Evolutionary conservation across 2,329 filamentous ascomycete genomes (phyloP).

Genomic region (Westerdykella aurantiaca): DNA sequence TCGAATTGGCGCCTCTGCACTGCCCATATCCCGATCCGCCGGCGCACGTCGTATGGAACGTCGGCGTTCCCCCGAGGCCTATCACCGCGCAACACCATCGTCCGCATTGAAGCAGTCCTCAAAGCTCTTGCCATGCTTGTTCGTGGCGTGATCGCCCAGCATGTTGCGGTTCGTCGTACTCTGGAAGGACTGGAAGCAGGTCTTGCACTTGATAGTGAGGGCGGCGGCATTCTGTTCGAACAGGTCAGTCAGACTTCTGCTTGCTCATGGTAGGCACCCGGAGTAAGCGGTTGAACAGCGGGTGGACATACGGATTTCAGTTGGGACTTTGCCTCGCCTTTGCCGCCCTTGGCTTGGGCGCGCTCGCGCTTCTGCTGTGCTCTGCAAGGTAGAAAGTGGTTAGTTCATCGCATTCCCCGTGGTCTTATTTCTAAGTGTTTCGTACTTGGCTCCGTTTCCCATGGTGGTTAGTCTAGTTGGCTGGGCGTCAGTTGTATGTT

Average conservation of each 20-base stretch:
- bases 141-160: slow-evolving; percentile 64
- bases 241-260: neutral
- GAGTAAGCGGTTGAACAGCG: slow-evolving; percentile 4
- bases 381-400: slow-evolving; percentile 9
- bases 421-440: neutral
- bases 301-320: slow-evolving; percentile 30
- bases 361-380: slow-evolving; percentile 38
- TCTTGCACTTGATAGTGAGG: slow-evolving; percentile 68
- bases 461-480: slow-evolving; percentile 14
- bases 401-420: slow-evolving; percentile 11
- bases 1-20: too few species aligned
- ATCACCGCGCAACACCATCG: slow-evolving; percentile 20
- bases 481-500: neutral
- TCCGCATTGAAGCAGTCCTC: slow-evolving; percentile 58
- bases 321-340: slow-evolving; percentile 31
- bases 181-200: slow-evolving; percentile 74
- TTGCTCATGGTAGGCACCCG: neutral
- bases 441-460: slow-evolving; percentile 38
- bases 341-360: slow-evolving; percentile 25
- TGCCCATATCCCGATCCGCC: too few species aligned
- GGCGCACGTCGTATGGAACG: too few species aligned
- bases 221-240: slow-evolving; percentile 60
- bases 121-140: slow-evolving; percentile 71
- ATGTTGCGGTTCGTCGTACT: slow-evolving; percentile 69
- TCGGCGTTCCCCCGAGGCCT: too few species aligned